These are phyloP conservation scores for Tetratostichococcus sp. DNA, from an alignment of 139 green algal genomes.

Conservation along the genomic window DNA sequence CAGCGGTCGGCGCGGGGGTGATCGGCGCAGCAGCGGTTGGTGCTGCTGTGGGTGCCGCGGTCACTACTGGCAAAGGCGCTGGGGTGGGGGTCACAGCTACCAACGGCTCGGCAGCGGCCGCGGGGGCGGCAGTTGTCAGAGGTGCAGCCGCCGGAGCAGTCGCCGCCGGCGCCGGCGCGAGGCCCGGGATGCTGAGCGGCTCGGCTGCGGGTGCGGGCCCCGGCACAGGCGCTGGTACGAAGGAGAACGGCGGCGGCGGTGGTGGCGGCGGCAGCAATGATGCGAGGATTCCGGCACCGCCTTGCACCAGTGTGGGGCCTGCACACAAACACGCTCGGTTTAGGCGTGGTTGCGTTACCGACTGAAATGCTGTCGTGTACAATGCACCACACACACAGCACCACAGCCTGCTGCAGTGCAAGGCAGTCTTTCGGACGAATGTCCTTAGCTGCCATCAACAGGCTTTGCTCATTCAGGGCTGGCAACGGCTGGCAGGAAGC, in stretches of 20 bases:
- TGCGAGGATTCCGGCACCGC: no score
- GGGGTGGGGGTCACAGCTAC: no score
- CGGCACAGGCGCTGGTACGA: neutral
- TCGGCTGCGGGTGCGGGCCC: neutral
- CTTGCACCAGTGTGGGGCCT: neutral
- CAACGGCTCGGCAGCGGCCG: no score
- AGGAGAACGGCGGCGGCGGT: neutral
- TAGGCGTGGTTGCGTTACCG: neutral
- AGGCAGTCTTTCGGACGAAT: neutral
- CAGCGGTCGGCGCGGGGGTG: no score
- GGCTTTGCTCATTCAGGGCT: no score
- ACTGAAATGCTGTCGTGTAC: neutral
- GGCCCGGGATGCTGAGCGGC: neutral
- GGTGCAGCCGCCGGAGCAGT: neutral
- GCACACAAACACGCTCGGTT: neutral
- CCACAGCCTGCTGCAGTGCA: neutral
- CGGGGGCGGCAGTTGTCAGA: no score
- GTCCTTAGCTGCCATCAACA: no score
- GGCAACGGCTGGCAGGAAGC: no score
- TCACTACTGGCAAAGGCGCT: no score
- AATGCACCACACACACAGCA: neutral
- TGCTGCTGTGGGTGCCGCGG: no score
- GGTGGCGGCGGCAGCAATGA: neutral
- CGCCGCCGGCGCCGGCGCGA: no score
- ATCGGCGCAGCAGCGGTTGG: no score